Conservation (phyloP, 257 asterid genomes). For the Nicotiana knightiana region DNA sequence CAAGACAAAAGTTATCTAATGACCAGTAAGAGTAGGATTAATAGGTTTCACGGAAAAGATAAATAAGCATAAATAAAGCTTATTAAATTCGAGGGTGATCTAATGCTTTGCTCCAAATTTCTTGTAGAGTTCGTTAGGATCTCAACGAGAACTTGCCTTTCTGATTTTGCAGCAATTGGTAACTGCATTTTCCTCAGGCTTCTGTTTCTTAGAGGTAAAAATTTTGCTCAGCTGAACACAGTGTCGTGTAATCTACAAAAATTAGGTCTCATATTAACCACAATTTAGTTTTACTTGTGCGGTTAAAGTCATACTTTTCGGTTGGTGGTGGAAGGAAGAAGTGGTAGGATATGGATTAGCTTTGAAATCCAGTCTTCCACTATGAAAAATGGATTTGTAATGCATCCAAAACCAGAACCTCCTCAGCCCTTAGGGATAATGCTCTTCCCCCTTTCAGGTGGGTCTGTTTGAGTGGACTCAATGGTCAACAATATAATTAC, state of each 20-base stretch:
- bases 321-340: constrained; percentile 50
- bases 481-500: constrained; percentile 62
- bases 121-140: background rate
- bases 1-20: background rate
- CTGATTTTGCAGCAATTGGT: background rate
- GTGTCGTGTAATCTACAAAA: background rate
- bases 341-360: constrained; percentile 47
- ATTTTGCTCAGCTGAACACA: background rate
- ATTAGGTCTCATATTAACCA: constrained; percentile 17
- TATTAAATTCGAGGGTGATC: background rate
- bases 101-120: background rate
- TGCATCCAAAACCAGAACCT: constrained; percentile 37
- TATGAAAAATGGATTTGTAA: constrained; percentile 39
- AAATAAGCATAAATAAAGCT: background rate
- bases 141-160: background rate
- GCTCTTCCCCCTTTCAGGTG: constrained; percentile 35
- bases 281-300: constrained; percentile 10
- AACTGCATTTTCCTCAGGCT: constrained; percentile 1
- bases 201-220: background rate
- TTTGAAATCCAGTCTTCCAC: constrained; percentile 61
- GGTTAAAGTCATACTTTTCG: constrained; percentile 21
- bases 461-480: constrained; percentile 56
- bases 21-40: background rate
- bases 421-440: constrained; percentile 30
- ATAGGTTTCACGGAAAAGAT: background rate